A percentile compares a stretch with the other conserved stretches of the same genome.
These are phyloP conservation scores for Tulasnella sp. DNA, from an alignment of 768 basidiomycete species.

Conservation along the genomic window DNA sequence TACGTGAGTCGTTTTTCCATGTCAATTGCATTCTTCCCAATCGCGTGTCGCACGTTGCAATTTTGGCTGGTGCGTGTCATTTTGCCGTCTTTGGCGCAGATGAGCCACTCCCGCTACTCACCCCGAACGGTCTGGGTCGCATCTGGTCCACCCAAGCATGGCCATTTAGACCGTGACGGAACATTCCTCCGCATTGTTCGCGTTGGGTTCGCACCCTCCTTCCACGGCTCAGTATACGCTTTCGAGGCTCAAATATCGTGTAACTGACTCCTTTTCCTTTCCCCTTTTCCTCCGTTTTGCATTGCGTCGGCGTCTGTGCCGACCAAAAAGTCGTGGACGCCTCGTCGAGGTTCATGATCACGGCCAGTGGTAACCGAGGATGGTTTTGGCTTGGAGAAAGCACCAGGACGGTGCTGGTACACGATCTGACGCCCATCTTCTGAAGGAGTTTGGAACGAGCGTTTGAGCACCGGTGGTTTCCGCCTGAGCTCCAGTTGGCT, in stretches of 20 bases:
- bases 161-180: background rate
- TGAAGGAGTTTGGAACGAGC: background rate
- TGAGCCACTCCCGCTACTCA: background rate
- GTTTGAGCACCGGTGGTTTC: no score
- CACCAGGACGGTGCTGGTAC: constrained; percentile 80
- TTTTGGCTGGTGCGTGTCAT: constrained; percentile 13
- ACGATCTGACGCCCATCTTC: constrained; percentile 55
- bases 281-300: no score
- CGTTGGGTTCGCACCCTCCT: no score
- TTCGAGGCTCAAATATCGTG: no score
- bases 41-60: no score
- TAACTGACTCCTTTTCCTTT: no score
- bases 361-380: constrained; percentile 86
- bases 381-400: constrained; percentile 73
- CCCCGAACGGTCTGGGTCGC: background rate
- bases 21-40: background rate
- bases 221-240: no score
- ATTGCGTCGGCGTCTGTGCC: no score
- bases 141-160: background rate
- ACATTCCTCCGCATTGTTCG: no score
- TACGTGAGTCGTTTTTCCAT: constrained; percentile 50
- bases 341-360: constrained; percentile 72
- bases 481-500: no score
- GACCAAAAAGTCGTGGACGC: constrained; percentile 70
- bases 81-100: background rate